Evolutionary conservation across 2,329 filamentous ascomycete species (phyloP).

Genomic region (Ascosphaera apis): DNA sequence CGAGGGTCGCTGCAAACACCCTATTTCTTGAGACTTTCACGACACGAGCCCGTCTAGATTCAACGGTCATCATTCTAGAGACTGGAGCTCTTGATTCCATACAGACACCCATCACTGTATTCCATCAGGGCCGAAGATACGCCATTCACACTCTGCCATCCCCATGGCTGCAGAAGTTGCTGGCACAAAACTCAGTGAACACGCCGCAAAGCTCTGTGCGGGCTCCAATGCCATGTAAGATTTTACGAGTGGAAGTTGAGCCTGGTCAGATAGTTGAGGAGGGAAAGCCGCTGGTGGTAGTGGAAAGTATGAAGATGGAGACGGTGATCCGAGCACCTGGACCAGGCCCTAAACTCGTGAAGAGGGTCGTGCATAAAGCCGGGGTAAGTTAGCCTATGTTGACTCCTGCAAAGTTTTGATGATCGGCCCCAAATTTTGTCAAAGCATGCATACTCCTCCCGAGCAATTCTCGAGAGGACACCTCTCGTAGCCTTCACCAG

Average conservation of each 20-base stretch:
- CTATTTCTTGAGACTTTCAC: slow-evolving; percentile 50
- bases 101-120: slow-evolving; percentile 39
- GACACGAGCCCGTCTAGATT: slow-evolving; percentile 53
- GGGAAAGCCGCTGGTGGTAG: slow-evolving; percentile 71
- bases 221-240: slow-evolving; percentile 94
- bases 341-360: slow-evolving; percentile 35
- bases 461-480: too few relatives aligned
- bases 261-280: slow-evolving; percentile 67
- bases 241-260: slow-evolving; percentile 66
- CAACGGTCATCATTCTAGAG: slow-evolving; percentile 39
- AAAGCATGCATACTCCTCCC: too few relatives aligned
- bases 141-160: slow-evolving; percentile 35
- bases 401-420: slow-evolving; percentile 1
- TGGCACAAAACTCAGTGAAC: slow-evolving; percentile 22
- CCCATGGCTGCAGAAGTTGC: slow-evolving; percentile 65
- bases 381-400: slow-evolving; percentile 31
- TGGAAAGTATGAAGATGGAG: slow-evolving; percentile 83
- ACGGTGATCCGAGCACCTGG: slow-evolving; percentile 61
- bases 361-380: slow-evolving; percentile 49
- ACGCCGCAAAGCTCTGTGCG: slow-evolving; percentile 57
- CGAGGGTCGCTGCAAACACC: slow-evolving; percentile 16
- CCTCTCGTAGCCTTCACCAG: too few relatives aligned
- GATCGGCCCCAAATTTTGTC: too few relatives aligned
- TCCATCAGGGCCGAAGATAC: slow-evolving; percentile 42
- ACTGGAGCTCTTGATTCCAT: slow-evolving; percentile 5